phyloP scores from a whole-genome alignment of 2,329 filamentous ascomycete genomes.

The Pseudocercospora eumusae region DNA sequence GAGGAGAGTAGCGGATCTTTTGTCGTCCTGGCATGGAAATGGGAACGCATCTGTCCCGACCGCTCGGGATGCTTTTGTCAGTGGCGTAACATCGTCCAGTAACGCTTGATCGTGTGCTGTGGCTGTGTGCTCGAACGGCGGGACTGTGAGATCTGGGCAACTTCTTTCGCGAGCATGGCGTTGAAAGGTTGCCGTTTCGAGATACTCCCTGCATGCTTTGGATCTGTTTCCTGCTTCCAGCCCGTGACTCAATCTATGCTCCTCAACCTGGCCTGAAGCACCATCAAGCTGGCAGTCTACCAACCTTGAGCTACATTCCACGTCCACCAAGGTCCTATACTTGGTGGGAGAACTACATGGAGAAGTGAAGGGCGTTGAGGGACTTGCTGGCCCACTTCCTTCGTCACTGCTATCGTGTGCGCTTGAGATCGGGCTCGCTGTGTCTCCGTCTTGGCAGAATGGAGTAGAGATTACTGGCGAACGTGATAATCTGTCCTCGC shows the following conservation, averaged over 20 bases:
- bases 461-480: neutral
- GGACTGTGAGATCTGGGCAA: neutral
- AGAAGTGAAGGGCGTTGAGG: conserved; percentile 1
- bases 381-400: neutral
- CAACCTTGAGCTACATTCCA: neutral
- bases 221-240: neutral
- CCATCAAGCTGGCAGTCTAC: neutral
- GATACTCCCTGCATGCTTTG: neutral
- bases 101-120: neutral
- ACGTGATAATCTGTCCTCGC: neutral
- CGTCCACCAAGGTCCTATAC: neutral
- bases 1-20: neutral
- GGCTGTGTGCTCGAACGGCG: neutral
- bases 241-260: neutral
- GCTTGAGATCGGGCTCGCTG: conserved; percentile 6
- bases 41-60: neutral
- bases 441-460: neutral
- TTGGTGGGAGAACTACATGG: neutral
- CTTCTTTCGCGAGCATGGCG: neutral
- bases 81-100: neutral
- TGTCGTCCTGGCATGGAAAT: neutral
- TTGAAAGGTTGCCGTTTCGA: neutral
- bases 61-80: neutral
- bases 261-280: neutral
- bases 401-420: neutral